Evolutionary conservation across 108 stramenopile species (phyloP), one percentile per base, ranked within the genome.

Genomic region (Pseudonitzschia multistriata): DNA sequence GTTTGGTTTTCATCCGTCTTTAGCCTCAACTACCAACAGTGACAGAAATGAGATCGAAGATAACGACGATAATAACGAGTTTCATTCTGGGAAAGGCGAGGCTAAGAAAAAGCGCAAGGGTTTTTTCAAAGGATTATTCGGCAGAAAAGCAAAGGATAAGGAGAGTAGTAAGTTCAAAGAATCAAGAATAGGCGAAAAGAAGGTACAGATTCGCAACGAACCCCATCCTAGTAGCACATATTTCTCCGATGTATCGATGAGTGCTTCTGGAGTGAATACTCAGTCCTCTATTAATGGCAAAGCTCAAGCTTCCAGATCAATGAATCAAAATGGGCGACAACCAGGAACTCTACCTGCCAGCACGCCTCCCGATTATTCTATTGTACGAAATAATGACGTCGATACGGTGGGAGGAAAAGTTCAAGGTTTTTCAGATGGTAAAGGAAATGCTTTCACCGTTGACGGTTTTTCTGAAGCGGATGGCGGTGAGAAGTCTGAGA

Each of bases 101-200:
- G 39, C 67, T 15, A 75, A 53, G 67, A 75, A 68, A 63, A 34
- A 62, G 36, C 47, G 48, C n/a, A 75, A 75, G 29, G 62, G 74
- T 15, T 68, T 75, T 60, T 53, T 75, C 67, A 75, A 60, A 40
- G 57, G 67, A 40, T 24, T 75, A 36, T 75, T 75, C 49, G 73
- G 73, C 48, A 60, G 74, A 21, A 75, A 75, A 60, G 24, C 25
- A 27, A 75, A 68, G 62, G 59, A 52, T 25, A 75, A 68, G 42
- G 53, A 57, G 0, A 59, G 27, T 36, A 17, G 15, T 5, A 55
- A 36, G 61, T 10, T 33, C 35, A 62, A 10, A 3, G 36, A 39
- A 14, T 14, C 61, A 35, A 36, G 15, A 35, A 62, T 8, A 62
- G 36, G 19, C 36, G 29, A 62, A 11, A 45, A 27, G 37, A 45